A percentile compares a stretch with the other conserved stretches of the same genome.
phyloP scores from a whole-genome alignment of 805 yeast genomes.

The Cyberlindnera lachancei region DNA sequence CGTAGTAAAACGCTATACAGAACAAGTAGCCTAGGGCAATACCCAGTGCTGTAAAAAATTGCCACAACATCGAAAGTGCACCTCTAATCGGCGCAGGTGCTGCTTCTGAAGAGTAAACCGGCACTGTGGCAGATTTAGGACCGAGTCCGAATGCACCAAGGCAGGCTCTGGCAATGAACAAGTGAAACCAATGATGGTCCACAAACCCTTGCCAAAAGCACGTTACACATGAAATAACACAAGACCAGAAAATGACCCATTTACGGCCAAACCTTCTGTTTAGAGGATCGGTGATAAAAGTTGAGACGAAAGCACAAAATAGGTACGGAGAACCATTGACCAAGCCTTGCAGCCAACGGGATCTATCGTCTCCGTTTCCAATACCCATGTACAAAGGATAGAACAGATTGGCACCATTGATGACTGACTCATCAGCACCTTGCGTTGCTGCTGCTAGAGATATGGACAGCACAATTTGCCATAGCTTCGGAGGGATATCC shows the following conservation, averaged over 20 bases:
- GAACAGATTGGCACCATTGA: constrained; percentile 63
- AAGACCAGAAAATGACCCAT: constrained; percentile 58
- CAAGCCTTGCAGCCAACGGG: constrained; percentile 54
- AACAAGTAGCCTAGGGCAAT: constrained; percentile 66
- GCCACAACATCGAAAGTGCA: constrained; percentile 68
- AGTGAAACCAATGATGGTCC: constrained; percentile 52
- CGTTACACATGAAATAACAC: constrained; percentile 49
- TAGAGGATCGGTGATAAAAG: constrained; percentile 58
- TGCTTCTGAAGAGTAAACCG: constrained; percentile 63
- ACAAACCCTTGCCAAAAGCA: constrained; percentile 66
- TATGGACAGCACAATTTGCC: constrained; percentile 54
- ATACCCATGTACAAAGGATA: constrained; percentile 53
- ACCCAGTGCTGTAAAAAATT: constrained; percentile 68
- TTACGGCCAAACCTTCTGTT: constrained; percentile 55
- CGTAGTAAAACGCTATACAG: constrained; percentile 53
- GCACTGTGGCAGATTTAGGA: constrained; percentile 70
- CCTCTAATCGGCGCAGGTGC: constrained; percentile 59
- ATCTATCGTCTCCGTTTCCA: constrained; percentile 35
- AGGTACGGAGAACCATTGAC: constrained; percentile 67
- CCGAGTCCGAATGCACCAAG: constrained; percentile 62
- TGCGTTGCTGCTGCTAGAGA: constrained; percentile 75
- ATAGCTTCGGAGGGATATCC: constrained; percentile 36
- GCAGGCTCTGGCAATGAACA: constrained; percentile 57
- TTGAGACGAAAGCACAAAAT: constrained; percentile 50
- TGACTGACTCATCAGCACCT: constrained; percentile 75